Base-by-base conservation (phyloP, 371 early-diverging fungal genomes). In the Syncephalis plumigaleata region DNA sequence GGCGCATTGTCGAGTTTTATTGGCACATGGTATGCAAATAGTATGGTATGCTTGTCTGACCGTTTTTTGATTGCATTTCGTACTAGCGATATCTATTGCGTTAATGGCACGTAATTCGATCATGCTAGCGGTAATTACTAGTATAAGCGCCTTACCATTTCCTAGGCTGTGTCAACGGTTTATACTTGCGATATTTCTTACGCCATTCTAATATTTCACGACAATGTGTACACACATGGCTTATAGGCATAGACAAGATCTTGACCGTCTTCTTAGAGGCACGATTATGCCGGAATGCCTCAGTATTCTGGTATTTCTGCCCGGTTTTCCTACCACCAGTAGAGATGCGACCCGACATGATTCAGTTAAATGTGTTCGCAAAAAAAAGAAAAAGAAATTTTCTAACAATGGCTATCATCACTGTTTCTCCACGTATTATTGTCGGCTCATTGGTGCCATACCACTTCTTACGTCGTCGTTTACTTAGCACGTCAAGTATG, bases 1-100 rank as follows among this genome's bases (percentile, higher is more conserved):
- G 9, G 93, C 95, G 52, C 95, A 97, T 22, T 90, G 88, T 40
- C 74, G 70, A 60, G 79, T 82, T 9, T 57, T 59, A 39, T 54
- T 51, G 1, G 93, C 89, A 55, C 98, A 97, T 39, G 69, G 70
- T 56, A 78, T 70, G 67, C 98, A 97, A 11, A 92, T 61, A 18
- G 91, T 81, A 66, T 95, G 98, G 67, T 97, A 97, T 3, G 95
- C 93, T 51, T 91, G 89, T 52, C 74, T 85, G 53, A 97, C 75
- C 5, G 76, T 63, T 58, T 87, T 92, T 56, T 84, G 74, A 44
- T 79, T 55, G 65, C 95, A 91, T 22, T 52, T 39, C n/a, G 77
- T 67, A 51, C 77, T 78, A 51, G 1, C 27, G 27, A 27, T 15
- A 43, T 31, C 31, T 7, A 31, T 31, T 31, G 4, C 31, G 7